Evolutionary conservation across 2,329 filamentous ascomycete species (phyloP), one percentile per base, ranked within the genome.

Genomic region (Parafenestella ontariensis): DNA sequence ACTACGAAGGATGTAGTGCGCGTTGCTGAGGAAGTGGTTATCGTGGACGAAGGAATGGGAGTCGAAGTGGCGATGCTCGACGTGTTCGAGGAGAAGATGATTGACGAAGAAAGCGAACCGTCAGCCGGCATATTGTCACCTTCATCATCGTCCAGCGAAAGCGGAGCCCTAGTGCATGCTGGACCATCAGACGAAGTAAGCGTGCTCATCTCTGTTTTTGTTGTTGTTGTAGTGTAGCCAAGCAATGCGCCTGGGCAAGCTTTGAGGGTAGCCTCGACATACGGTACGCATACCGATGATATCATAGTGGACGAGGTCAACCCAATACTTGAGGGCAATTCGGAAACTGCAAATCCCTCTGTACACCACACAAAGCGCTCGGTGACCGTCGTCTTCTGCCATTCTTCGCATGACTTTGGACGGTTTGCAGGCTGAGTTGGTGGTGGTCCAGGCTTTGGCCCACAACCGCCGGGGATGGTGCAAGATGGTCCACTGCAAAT

Each of bases 61-160:
- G 31, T 26, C 15, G 29, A 28, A n/a, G 20, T 34, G 23, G 23
- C 46, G 21, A 45, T 45, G 4, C 26, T 51, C 3, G 56, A 53
- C 17, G 42, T 50, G 31, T 58, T 60, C 6, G 50, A 54, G 1
- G 39, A 33, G 23, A 41, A 56, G 5, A 33, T 50, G 9, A 33
- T 43, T 4, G 39, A 51, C 8, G 46, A 55, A 34, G 41, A 46
- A 31, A 52, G 24, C 10, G 46, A 43, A 37, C 58, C 48, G 3
- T 56, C 51, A 1, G 43, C 46, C 1, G 54, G 55, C 24, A 58
- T 60, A 37, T 71, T 68, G 26, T 66, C 57, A 2, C 69, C 69
- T 37, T 71, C 61, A 26, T 71, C 68, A n/a, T 72, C 68, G 36
- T 73, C 67, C 0, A 72, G 52, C n/a, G 49, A 58, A 4, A 72